phyloP scores from a whole-genome alignment of 164 flowering plant genomes.

The Saururus chinensis region DNA sequence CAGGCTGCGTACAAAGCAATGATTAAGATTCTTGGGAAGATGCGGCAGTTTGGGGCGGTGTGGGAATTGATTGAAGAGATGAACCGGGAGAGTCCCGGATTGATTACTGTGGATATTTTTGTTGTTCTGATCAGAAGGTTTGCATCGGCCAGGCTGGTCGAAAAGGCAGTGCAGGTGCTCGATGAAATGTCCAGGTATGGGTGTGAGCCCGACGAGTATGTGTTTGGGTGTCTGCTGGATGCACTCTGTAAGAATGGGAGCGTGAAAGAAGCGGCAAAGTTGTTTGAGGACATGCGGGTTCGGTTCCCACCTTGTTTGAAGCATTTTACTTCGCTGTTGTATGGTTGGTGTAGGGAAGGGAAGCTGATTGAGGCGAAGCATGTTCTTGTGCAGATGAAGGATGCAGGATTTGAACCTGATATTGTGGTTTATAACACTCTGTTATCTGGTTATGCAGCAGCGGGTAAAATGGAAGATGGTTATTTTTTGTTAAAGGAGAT shows the following conservation, averaged over 20 bases:
- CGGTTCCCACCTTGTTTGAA: conserved; percentile 52
- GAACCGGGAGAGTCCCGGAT: conserved; percentile 50
- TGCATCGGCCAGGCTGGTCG: conserved; percentile 73
- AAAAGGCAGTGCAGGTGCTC: conserved; percentile 69
- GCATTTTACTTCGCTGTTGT: conserved; percentile 72
- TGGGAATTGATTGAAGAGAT: conserved; percentile 91
- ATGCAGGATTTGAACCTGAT: conserved; percentile 74
- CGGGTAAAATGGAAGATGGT: conserved; percentile 72
- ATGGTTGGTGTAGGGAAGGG: conserved; percentile 89
- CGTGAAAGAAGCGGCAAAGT: conserved; percentile 72
- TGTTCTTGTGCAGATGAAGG: conserved; percentile 71
- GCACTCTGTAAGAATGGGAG: conserved; percentile 86
- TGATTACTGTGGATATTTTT: conserved; percentile 58
- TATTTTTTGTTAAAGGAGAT: conserved; percentile 63
- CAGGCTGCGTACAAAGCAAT: conserved; percentile 69
- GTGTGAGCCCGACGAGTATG: conserved; percentile 73
- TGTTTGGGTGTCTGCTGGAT: conserved; percentile 82
- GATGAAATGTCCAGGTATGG: conserved; percentile 95
- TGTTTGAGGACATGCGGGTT: conserved; percentile 74
- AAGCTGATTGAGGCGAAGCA: conserved; percentile 79
- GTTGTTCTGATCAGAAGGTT: conserved; percentile 77
- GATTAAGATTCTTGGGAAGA: conserved; percentile 63
- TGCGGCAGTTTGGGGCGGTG: conserved; percentile 85
- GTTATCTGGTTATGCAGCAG: conserved; percentile 56
- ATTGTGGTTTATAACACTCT: conserved; percentile 73